These are phyloP conservation scores for Phytophthora tentaculata DNA, from an alignment of 352 stramenopile species.

Conservation along the genomic window DNA sequence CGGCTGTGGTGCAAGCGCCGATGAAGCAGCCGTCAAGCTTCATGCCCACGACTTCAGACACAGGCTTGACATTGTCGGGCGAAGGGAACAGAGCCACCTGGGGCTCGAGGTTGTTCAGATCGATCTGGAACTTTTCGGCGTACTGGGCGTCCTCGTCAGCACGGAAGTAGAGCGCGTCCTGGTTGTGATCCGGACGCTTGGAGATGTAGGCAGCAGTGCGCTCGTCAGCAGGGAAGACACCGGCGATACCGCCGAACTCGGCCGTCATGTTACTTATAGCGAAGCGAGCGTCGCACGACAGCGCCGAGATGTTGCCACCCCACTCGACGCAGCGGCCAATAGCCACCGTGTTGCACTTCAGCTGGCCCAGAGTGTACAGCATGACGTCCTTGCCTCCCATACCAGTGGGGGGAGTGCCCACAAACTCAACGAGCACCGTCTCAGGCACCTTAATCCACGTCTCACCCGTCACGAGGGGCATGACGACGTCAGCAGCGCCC, in stretches of 20 bases:
- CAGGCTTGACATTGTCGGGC: conserved; percentile 80
- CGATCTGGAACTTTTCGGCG: conserved; percentile 78
- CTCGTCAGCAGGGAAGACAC: conserved; percentile 82
- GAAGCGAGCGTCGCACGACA: conserved; percentile 85
- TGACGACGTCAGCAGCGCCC: conserved; percentile 81
- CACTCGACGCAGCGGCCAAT: conserved; percentile 82
- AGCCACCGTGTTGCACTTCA: conserved; percentile 89
- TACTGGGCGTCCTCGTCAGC: conserved; percentile 78
- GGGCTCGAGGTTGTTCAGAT: conserved; percentile 68
- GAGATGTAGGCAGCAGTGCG: conserved; percentile 82
- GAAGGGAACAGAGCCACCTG: conserved; percentile 84
- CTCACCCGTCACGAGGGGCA: conserved; percentile 86
- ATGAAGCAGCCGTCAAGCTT: conserved; percentile 90
- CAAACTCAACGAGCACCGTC: conserved; percentile 87
- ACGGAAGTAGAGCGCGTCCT: conserved; percentile 84
- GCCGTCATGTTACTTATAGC: conserved; percentile 88
- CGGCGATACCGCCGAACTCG: conserved; percentile 86
- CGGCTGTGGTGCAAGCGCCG: conserved; percentile 80
- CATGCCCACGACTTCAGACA: conserved; percentile 69
- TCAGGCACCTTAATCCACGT: conserved; percentile 90
- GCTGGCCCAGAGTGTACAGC: conserved; percentile 82
- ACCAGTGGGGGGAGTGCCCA: conserved; percentile 65
- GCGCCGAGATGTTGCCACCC: conserved; percentile 76
- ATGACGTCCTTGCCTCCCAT: conserved; percentile 90
- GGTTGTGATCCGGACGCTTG: conserved; percentile 73